Conservation (phyloP, 2,329 filamentous ascomycete species). For the Trematosphaeria pertusa region DNA sequence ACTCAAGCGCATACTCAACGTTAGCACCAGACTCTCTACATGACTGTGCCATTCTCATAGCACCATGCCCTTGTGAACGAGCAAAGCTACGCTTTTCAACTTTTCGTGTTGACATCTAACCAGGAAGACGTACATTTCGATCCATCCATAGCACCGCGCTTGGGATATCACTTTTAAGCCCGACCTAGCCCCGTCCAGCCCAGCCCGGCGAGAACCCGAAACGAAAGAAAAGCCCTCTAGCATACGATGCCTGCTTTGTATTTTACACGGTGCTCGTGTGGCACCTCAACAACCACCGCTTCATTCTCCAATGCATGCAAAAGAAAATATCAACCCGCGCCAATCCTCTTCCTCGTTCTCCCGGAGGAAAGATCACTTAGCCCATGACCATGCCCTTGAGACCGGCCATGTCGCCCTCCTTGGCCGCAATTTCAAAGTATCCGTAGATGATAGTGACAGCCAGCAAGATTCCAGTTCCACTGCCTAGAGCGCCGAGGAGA, state of each 20-base stretch:
- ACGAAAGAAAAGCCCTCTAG: conserved; percentile 7
- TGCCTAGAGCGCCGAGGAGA: conserved; percentile 93
- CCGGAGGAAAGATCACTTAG: conserved; percentile 29
- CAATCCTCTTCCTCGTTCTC: neutral
- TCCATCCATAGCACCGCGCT: neutral
- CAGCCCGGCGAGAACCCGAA: neutral
- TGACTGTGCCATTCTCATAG: no score
- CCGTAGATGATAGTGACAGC: conserved; percentile 99
- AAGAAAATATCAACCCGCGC: conserved; percentile 5
- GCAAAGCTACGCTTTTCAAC: no score
- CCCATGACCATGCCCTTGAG: conserved; percentile 71
- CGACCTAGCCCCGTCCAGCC: neutral
- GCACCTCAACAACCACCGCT: conserved; percentile 4
- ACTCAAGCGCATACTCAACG: no score
- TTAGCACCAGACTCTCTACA: no score
- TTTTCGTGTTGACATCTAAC: no score
- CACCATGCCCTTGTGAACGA: no score
- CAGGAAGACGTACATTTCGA: neutral
- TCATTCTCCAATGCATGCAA: conserved; percentile 3
- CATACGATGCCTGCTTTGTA: conserved; percentile 9
- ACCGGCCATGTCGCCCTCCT: conserved; percentile 92
- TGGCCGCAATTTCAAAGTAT: conserved; percentile 99
- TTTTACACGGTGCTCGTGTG: conserved; percentile 4
- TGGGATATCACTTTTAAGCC: neutral
- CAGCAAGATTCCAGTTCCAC: conserved; percentile 95